Percentiles rank a stretch among this genome's conserved stretches.
Conservation (phyloP, 805 yeast genomes). For the Cyberlindnera galapagoensis region DNA sequence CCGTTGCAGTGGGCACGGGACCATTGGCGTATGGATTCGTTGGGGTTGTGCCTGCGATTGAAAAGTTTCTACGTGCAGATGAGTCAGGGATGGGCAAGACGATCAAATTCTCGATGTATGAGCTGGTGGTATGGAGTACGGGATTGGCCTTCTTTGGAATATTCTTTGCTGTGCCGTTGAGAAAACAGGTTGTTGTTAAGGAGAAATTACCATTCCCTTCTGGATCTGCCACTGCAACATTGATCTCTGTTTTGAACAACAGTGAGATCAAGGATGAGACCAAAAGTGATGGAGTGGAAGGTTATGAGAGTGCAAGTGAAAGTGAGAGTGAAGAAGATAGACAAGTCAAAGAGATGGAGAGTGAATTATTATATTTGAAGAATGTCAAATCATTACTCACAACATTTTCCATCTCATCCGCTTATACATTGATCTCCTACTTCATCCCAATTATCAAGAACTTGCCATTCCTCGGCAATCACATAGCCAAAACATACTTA, state of each 20-base stretch:
- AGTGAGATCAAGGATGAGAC: constrained; percentile 36
- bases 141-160: constrained; percentile 94
- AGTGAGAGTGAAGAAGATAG: constrained; percentile 25
- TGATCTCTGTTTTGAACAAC: constrained; percentile 81
- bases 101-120: constrained; percentile 34
- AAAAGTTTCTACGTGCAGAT: constrained; percentile 69
- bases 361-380: constrained; percentile 34
- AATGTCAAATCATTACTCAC: constrained; percentile 53
- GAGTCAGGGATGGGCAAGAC: constrained; percentile 59
- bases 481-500: constrained; percentile 54
- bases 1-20: constrained; percentile 97
- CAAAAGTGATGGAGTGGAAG: constrained; percentile 9
- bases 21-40: constrained; percentile 93
- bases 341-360: constrained; percentile 21
- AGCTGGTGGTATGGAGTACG: constrained; percentile 72
- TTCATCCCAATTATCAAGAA: constrained; percentile 63
- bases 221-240: constrained; percentile 92
- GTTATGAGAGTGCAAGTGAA: constrained; percentile 10
- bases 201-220: constrained; percentile 91
- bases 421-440: constrained; percentile 65
- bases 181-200: constrained; percentile 80
- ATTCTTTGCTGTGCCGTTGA: constrained; percentile 84
- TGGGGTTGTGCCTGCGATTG: constrained; percentile 94
- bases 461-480: constrained; percentile 71
- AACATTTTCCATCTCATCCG: constrained; percentile 65